Percentiles rank a stretch among this genome's conserved stretches.
Conservation (phyloP, 371 early-diverging fungal species). For the Mucor indicus region DNA sequence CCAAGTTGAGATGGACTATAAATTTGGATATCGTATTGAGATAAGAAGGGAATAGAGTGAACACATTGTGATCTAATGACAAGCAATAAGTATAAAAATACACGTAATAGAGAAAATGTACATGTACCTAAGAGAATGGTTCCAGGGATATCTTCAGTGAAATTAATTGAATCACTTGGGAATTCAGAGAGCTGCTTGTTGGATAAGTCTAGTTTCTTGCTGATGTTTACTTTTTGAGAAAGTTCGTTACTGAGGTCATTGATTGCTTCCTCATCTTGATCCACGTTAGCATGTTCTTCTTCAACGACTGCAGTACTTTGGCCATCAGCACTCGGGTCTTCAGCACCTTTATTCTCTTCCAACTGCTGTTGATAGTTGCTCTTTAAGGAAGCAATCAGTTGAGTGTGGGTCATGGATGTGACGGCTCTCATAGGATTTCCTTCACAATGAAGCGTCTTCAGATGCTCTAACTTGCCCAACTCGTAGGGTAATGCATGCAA, state of each 20-base stretch:
- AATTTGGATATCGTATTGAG: slow-evolving; percentile 19
- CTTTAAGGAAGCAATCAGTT: slow-evolving; percentile 48
- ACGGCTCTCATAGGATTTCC: slow-evolving; percentile 57
- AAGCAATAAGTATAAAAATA: neutral
- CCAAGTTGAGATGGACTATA: slow-evolving; percentile 46
- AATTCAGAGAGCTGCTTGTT: slow-evolving; percentile 37
- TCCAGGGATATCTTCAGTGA: slow-evolving; percentile 17
- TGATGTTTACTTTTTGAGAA: slow-evolving; percentile 9
- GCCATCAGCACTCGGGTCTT: too few species aligned
- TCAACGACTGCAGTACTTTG: too few species aligned
- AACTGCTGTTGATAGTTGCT: slow-evolving; percentile 17
- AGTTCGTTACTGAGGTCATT: neutral
- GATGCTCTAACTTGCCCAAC: slow-evolving; percentile 47
- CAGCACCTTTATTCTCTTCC: neutral
- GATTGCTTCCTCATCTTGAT: neutral
- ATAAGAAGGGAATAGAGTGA: slow-evolving; percentile 37
- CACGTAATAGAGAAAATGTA: neutral
- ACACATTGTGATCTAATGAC: slow-evolving; percentile 35
- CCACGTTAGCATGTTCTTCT: neutral
- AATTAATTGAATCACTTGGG: slow-evolving; percentile 21
- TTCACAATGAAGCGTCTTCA: slow-evolving; percentile 53
- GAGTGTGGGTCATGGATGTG: slow-evolving; percentile 43
- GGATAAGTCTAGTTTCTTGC: slow-evolving; percentile 39
- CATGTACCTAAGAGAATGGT: slow-evolving; percentile 10
- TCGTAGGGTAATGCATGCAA: slow-evolving; percentile 51